Conservation (phyloP, 352 stramenopile genomes). For the Pythium phragmitis region DNA sequence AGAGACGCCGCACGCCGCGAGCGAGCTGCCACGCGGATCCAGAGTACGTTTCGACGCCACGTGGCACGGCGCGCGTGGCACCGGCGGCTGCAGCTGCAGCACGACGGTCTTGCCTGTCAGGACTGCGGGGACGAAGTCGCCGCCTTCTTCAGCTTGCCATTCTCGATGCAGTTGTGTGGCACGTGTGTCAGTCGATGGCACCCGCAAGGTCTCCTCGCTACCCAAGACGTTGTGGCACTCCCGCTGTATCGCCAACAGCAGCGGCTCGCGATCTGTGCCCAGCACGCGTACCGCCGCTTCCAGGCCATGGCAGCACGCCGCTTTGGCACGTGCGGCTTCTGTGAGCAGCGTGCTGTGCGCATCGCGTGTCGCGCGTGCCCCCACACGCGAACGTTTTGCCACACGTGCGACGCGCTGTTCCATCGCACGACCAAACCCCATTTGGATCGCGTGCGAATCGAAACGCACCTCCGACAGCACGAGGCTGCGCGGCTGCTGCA, state of each 20-base stretch:
- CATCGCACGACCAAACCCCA: conserved; percentile 24
- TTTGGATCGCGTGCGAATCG: conserved; percentile 27
- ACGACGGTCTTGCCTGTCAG: conserved; percentile 35
- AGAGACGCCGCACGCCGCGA: conserved; percentile 32
- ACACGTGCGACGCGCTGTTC: conserved; percentile 42
- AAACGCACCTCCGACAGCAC: conserved; percentile 27
- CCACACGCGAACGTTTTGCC: conserved; percentile 35
- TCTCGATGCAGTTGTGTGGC: conserved; percentile 34
- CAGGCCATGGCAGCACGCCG: conserved; percentile 22
- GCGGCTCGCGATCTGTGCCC: conserved; percentile 24
- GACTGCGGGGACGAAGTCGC: conserved; percentile 43
- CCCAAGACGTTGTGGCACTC: conserved; percentile 28
- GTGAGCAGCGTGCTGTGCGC: conserved; percentile 36
- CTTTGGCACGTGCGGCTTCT: conserved; percentile 46
- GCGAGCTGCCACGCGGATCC: conserved; percentile 40
- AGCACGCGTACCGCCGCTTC: conserved; percentile 41
- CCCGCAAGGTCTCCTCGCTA: neutral
- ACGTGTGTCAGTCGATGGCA: conserved; percentile 29
- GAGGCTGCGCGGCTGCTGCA: conserved; percentile 43
- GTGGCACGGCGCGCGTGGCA: conserved; percentile 32
- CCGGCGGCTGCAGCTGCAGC: conserved; percentile 35
- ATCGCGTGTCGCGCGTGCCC: conserved; percentile 45
- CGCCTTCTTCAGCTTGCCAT: conserved; percentile 33
- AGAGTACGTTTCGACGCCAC: conserved; percentile 39
- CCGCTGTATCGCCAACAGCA: conserved; percentile 34